Evolutionary conservation across 2,329 filamentous ascomycete genomes (phyloP), one percentile per base, ranked within the genome.

Genomic region (Pleomassaria siparia): DNA sequence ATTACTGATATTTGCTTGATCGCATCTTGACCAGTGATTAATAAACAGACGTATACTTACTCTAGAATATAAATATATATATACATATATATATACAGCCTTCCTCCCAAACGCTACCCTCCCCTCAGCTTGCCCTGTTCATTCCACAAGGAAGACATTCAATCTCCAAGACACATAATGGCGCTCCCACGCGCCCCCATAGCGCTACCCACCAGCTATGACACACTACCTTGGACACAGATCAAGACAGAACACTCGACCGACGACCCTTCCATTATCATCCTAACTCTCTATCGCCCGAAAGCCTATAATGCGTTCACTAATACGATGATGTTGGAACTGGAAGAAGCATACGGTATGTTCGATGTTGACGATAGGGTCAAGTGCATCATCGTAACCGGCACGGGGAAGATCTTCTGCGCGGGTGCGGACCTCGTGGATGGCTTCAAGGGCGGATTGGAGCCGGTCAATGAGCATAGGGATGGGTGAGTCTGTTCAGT

Each of bases 271-370:
- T 66, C 77, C 10, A 77, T 87, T 43, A 76, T 89, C 41, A 66
- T 88, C 52, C 67, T 88, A 26, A 80, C 80, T 2, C 78, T 89
- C 32, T 76, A 86, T 71, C 81, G 87, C 15, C 86, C 86, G 0
- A 67, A 73, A 10, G 82, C 82, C 49, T 77, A 84, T 71, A 89
- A 89, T 77, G 85, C 83, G 50, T 88, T 89, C 69, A 88, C 84
- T 2, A 72, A 77, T 16, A 74, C 70, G 12, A 88, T 89, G 83
- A 79, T 80, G 58, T 60, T 70, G 13, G 84, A 86, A 58, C 74
- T 89, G 24, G 77, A 82, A 49, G 55, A 69, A 2, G 81, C 80
- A 11, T 80, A 78, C 54, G 63, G 59, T 43, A 73, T 76, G 58
- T 76, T 82, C 59, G 77, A 81, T 51, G 65, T 75, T 20, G 80